Evolutionary conservation across 805 yeast genomes (phyloP), one percentile per base, ranked within the genome.

Genomic region (Torulaspora quercuum): DNA sequence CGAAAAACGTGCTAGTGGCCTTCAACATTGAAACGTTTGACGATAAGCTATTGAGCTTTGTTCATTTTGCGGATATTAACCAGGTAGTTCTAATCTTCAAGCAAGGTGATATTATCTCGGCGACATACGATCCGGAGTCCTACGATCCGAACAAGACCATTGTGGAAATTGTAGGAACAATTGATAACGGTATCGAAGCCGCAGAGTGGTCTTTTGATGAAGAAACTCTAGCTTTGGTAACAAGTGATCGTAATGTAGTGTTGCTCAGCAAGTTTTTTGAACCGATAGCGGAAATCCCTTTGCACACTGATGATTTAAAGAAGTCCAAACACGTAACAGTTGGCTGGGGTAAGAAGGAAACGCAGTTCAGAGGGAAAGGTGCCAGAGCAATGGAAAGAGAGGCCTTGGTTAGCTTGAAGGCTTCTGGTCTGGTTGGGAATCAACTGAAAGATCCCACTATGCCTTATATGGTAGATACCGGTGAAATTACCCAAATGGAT

Each of bases 271-370:
- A 95, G 45, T 65, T 73, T 27, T 83, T 88, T 46, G 97, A 90
- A 47, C 85, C 89, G 1, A 70, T 90, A 15, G 65, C 76, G 7
- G 97, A 90, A 53, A 70, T 69, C 38, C 59, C 63, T 19, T 61
- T 88, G 42, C 61, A 70, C 29, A 65, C 73, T 0, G 72, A 70
- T 6, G 98, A 92, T 57, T 68, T 89, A 30, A 58, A 65, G 21
- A 63, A 76, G 33, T 80, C 88, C 2, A 80, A 79, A 48, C 95
- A 92, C 55, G 96, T 92, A 23, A 81, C 90, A 17, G 96, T 92
- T 27, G 99, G 99, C 16, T 92, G 99, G 99, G 99, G 99, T 55
- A 84, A 82, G 44, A 80, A 82, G 49, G 97, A 90, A 59, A 92
- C 99, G 0, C 99, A 92, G 64, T 92, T 92, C 61, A 79, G 82